Percentiles rank a stretch among this genome's conserved stretches.
Evolutionary conservation across 1,284 basidiomycete genomes (phyloP).

Genomic region (Naganishia liquefaciens): DNA sequence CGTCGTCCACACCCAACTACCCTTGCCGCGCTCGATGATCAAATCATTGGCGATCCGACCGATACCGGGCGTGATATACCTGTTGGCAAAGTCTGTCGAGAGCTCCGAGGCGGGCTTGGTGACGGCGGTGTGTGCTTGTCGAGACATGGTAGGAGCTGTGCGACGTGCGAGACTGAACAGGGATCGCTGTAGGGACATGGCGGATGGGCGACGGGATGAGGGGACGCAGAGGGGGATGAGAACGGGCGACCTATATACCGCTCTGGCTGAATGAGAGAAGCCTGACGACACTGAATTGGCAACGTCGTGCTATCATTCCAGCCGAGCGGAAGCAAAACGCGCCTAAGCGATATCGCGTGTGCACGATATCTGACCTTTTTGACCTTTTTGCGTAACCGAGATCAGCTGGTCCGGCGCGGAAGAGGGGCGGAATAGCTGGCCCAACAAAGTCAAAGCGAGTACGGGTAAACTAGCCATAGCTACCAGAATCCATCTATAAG

Average conservation of each 20-base stretch:
- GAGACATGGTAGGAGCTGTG: conserved; percentile 3
- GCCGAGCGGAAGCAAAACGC: background rate
- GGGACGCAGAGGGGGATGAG: background rate
- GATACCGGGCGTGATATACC: conserved; percentile 47
- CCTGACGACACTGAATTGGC: conserved; percentile 5
- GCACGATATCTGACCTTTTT: conserved; percentile 22
- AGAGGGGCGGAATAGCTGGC: background rate
- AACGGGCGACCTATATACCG: background rate
- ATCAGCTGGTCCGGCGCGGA: conserved; percentile 1
- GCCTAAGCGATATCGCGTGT: background rate
- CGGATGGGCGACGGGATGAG: background rate
- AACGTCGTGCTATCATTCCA: conserved; percentile 1
- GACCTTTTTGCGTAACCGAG: conserved; percentile 7
- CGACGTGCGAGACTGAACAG: conserved; percentile 3
- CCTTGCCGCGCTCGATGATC: conserved; percentile 73
- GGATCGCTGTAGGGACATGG: conserved; percentile 11
- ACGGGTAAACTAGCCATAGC: background rate
- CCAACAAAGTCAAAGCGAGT: too few relatives aligned
- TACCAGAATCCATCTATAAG: background rate
- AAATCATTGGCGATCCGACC: conserved; percentile 57
- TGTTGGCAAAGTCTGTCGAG: conserved; percentile 39
- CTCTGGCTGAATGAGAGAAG: background rate
- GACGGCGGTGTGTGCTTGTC: conserved; percentile 27
- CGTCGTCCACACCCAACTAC: conserved; percentile 64
- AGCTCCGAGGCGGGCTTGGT: conserved; percentile 32